Evolutionary conservation across 2,329 filamentous ascomycete genomes (phyloP).

Genomic region (Colletotrichum lupini): DNA sequence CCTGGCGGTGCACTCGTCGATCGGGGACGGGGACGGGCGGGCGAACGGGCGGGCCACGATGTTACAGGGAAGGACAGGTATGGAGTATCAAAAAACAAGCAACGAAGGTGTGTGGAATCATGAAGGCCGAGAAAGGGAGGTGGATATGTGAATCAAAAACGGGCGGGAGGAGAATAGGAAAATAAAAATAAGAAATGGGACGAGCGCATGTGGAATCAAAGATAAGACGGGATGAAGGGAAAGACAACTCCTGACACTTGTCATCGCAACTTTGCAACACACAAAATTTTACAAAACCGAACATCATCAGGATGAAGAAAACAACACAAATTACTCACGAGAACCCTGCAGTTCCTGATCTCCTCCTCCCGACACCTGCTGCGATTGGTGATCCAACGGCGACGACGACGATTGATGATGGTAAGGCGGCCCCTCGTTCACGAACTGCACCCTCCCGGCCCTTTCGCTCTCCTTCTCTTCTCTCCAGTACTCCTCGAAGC

Average conservation of each 20-base stretch:
- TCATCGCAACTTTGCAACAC: too few relatives aligned
- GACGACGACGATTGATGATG: slow-evolving; percentile 29
- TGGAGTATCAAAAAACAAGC: neutral
- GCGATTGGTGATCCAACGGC: neutral
- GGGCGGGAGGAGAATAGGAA: neutral
- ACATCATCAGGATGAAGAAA: neutral
- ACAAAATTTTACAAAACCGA: too few relatives aligned
- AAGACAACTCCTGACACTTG: neutral
- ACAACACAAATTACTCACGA: slow-evolving; percentile 18
- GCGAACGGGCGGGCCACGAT: neutral
- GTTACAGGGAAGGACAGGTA: neutral
- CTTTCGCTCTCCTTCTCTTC: slow-evolving; percentile 52
- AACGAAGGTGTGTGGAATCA: slow-evolving; percentile 1
- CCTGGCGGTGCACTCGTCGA: slow-evolving; percentile 1
- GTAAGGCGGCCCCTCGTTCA: slow-evolving; percentile 43
- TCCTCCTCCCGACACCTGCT: neutral
- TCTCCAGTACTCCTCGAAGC: slow-evolving; percentile 61
- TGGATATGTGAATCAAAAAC: neutral
- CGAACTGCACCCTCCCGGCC: slow-evolving; percentile 48
- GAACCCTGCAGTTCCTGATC: slow-evolving; percentile 16
- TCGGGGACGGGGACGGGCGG: neutral
- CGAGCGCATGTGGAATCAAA: neutral
- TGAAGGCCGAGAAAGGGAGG: neutral
- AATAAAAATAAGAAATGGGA: neutral
- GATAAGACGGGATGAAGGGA: neutral